Evolutionary conservation across 768 basidiomycete species (phyloP).

Genomic region (Boletus rubropictus): DNA sequence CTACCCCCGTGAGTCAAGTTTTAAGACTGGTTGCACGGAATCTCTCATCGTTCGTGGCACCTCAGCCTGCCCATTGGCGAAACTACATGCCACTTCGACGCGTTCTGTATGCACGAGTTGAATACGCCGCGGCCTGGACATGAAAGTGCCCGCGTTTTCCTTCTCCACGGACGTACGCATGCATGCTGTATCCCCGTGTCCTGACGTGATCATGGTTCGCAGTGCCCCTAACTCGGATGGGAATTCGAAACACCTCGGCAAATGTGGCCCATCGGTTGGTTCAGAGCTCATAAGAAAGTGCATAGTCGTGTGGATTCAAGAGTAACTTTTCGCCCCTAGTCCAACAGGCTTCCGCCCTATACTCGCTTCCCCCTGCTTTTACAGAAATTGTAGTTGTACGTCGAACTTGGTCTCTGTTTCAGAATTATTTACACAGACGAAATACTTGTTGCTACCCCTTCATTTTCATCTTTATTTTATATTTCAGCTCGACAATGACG

Average conservation of each 20-base stretch:
- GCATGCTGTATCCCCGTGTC: slow-evolving; percentile 12
- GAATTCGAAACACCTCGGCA: background rate
- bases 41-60: background rate
- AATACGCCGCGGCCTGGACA: background rate
- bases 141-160: background rate
- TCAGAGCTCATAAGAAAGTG: background rate
- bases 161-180: slow-evolving; percentile 2
- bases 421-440: background rate
- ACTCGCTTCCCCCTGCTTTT: background rate
- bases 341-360: background rate
- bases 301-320: background rate
- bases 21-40: background rate
- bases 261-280: background rate
- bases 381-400: background rate
- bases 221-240: background rate
- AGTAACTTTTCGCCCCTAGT: background rate
- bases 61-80: too few species aligned
- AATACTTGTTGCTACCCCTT: background rate
- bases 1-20: too few species aligned
- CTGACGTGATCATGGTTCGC: background rate
- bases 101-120: background rate
- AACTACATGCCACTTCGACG: background rate
- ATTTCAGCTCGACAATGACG: slow-evolving; percentile 3
- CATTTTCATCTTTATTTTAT: background rate
- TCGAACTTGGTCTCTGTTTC: background rate